A percentile compares a stretch with the other conserved stretches of the same genome.
phyloP scores from a whole-genome alignment of 768 basidiomycete species.

The Russula foetens region DNA sequence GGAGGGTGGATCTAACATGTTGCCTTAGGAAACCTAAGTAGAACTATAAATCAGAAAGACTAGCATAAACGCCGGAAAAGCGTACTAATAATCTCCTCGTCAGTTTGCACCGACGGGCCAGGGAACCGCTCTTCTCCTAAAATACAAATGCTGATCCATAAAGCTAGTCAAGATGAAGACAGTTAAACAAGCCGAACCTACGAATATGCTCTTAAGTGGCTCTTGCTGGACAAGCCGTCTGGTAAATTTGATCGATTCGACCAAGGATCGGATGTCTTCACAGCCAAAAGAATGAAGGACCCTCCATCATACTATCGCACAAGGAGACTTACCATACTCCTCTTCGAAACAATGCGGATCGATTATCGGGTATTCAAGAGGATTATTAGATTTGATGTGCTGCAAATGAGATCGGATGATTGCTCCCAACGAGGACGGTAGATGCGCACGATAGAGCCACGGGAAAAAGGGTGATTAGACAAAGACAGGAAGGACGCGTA shows the following conservation, averaged over 20 bases:
- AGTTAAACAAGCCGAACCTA: not conserved
- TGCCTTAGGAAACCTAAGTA: conserved; percentile 1
- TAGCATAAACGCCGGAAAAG: not conserved
- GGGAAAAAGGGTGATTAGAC: conserved; percentile 12
- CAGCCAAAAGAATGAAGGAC: not conserved
- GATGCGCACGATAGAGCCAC: conserved; percentile 19
- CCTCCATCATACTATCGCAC: not conserved
- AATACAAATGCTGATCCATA: no score
- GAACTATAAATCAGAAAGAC: not conserved
- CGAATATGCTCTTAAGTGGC: conserved; percentile 18
- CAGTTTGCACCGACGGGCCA: conserved; percentile 12
- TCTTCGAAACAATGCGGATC: conserved; percentile 22
- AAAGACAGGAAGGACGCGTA: not conserved
- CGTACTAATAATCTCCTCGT: conserved; percentile 13
- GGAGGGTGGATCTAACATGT: not conserved
- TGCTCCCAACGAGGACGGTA: not conserved
- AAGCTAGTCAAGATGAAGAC: no score
- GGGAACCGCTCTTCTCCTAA: conserved; percentile 10
- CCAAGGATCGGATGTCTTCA: conserved; percentile 12
- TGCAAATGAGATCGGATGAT: not conserved
- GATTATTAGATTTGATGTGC: conserved; percentile 17
- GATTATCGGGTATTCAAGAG: conserved; percentile 10
- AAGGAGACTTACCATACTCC: conserved; percentile 11
- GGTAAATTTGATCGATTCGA: conserved; percentile 20
- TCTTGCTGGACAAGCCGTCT: conserved; percentile 16